Evolutionary conservation across 306 rosid species (phyloP).

Genomic region (Carpinus fangiana): DNA sequence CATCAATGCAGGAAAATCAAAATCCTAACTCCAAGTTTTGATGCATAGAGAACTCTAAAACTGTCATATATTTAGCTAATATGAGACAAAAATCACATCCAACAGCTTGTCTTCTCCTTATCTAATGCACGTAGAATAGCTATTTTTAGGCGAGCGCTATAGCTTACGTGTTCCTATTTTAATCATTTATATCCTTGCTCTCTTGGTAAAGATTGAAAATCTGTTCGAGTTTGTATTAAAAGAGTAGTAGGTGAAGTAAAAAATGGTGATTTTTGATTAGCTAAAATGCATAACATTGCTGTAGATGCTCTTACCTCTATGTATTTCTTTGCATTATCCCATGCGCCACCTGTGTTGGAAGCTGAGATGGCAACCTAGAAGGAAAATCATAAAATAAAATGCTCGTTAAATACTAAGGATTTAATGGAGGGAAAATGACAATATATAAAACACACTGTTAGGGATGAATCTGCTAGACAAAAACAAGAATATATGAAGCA

Average conservation of each 20-base stretch:
- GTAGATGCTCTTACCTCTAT: conserved; percentile 44
- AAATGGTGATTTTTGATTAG: too few species aligned
- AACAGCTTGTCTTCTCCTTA: too few species aligned
- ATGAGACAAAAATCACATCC: too few species aligned
- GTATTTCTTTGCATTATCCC: conserved; percentile 72
- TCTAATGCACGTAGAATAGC: too few species aligned
- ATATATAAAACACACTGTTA: not conserved
- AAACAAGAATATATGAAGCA: not conserved
- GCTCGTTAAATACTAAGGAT: not conserved
- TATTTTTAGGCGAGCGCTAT: too few species aligned
- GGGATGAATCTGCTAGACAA: not conserved
- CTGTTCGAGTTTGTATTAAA: too few species aligned
- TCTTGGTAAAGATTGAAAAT: too few species aligned
- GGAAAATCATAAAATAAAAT: conserved; percentile 9
- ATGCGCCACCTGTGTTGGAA: conserved; percentile 73
- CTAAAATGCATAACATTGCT: too few species aligned
- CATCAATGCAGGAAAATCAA: not conserved
- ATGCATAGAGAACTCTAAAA: not conserved
- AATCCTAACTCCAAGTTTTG: not conserved
- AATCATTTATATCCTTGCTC: too few species aligned
- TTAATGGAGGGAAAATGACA: not conserved
- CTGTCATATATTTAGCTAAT: too few species aligned
- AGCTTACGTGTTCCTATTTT: too few species aligned
- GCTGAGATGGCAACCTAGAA: conserved; percentile 63
- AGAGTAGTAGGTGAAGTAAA: too few species aligned